These are phyloP conservation scores for Phytophthora sojae DNA, from an alignment of 352 stramenopile genomes.

Conservation along the genomic window DNA sequence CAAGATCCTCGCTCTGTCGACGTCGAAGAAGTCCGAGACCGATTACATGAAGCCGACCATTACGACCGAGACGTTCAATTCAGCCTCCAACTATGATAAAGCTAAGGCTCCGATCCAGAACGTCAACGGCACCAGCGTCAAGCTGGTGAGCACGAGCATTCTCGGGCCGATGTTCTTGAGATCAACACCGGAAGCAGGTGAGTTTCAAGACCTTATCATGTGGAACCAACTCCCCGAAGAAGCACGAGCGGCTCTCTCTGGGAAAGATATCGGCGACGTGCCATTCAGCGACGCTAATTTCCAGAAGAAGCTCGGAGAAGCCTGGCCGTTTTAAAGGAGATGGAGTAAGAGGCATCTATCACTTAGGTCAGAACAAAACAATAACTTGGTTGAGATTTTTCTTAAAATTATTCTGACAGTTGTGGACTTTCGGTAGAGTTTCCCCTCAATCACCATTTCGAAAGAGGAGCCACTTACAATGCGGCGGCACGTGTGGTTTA, in stretches of 20 bases:
- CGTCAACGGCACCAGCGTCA: neutral
- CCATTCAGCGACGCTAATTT: neutral
- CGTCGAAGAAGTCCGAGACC: neutral
- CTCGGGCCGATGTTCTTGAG: neutral
- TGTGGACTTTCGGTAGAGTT: neutral
- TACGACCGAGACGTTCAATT: neutral
- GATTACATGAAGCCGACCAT: neutral
- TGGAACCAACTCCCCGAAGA: neutral
- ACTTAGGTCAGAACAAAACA: too few relatives aligned
- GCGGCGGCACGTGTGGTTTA: neutral
- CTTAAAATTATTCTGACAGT: neutral
- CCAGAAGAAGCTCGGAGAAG: neutral
- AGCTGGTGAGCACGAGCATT: neutral
- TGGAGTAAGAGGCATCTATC: too few relatives aligned
- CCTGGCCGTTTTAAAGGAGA: neutral
- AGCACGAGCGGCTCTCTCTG: neutral
- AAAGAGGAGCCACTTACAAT: neutral
- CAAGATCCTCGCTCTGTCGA: neutral
- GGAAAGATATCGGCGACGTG: neutral
- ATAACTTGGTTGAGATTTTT: neutral
- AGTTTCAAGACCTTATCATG: conserved; percentile 2
- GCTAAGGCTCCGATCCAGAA: neutral
- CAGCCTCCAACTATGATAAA: neutral
- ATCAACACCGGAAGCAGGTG: neutral
- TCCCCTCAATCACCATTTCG: neutral